Percentiles rank a stretch among this genome's conserved stretches.
These are phyloP conservation scores for Hebeloma cylindrosporum DNA, from an alignment of 768 basidiomycete species.

Conservation along the genomic window DNA sequence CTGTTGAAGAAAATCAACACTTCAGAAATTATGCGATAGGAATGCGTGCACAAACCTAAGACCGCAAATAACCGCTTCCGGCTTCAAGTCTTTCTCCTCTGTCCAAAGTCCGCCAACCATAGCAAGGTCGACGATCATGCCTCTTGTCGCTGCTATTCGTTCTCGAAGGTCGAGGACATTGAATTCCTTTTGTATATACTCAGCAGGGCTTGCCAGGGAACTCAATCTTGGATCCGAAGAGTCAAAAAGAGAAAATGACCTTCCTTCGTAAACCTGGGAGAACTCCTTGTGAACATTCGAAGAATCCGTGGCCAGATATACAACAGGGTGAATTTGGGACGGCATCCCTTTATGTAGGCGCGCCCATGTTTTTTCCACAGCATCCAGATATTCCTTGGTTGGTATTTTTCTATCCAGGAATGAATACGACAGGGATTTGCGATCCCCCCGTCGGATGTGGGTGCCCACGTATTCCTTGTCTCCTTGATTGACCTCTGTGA, in stretches of 20 bases:
- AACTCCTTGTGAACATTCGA: conserved; percentile 45
- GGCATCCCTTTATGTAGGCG: conserved; percentile 26
- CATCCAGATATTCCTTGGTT: conserved; percentile 45
- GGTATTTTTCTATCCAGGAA: conserved; percentile 50
- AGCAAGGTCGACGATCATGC: conserved; percentile 70
- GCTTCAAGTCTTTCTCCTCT: conserved; percentile 39
- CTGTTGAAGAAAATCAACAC: conserved; percentile 31
- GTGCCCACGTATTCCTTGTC: conserved; percentile 46
- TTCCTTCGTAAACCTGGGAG: conserved; percentile 34
- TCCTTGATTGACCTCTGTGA: conserved; percentile 12
- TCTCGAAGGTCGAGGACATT: conserved; percentile 36
- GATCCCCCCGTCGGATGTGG: conserved; percentile 67
- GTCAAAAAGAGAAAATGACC: conserved; percentile 45
- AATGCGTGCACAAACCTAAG: conserved; percentile 44
- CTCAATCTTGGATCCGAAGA: conserved; percentile 44
- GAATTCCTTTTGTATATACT: conserved; percentile 58
- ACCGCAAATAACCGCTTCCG: conserved; percentile 57
- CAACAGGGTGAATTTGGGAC: conserved; percentile 31
- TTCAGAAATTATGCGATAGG: neutral
- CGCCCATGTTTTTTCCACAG: conserved; percentile 42
- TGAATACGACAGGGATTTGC: conserved; percentile 42
- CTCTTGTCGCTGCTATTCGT: conserved; percentile 53
- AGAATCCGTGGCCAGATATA: conserved; percentile 66
- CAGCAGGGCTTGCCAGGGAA: conserved; percentile 47
- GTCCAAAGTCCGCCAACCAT: conserved; percentile 64